A percentile compares a stretch with the other conserved stretches of the same genome.
Evolutionary conservation across 108 stramenopile genomes (phyloP).

Genomic region (Fragilaria crotonensis): DNA sequence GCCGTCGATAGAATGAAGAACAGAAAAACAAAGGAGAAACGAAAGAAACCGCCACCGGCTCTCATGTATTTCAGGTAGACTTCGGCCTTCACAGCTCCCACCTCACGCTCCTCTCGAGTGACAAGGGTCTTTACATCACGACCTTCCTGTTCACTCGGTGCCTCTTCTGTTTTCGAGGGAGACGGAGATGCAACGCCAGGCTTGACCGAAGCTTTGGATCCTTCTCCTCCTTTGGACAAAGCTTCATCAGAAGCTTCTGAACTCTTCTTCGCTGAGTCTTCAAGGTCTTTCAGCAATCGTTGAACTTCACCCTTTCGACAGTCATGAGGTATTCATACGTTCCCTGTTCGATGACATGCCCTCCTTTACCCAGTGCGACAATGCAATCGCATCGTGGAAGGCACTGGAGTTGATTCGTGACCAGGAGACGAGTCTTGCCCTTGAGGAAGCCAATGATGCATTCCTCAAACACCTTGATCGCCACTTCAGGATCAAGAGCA

Average conservation of each 20-base stretch:
- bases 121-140: constrained; percentile 22
- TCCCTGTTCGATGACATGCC: constrained; percentile 69
- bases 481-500: constrained; percentile 85
- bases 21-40: constrained; percentile 35
- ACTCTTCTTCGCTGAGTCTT: neutral
- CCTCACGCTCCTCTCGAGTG: constrained; percentile 56
- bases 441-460: constrained; percentile 55
- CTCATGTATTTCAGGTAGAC: constrained; percentile 59
- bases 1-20: constrained; percentile 48
- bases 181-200: neutral
- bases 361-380: constrained; percentile 55
- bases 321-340: constrained; percentile 52
- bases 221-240: neutral
- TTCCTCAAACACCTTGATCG: constrained; percentile 61
- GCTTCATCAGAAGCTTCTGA: too few species aligned
- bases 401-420: constrained; percentile 87
- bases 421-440: constrained; percentile 81
- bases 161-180: constrained; percentile 1
- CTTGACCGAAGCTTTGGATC: neutral
- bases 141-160: constrained; percentile 5
- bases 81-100: constrained; percentile 44
- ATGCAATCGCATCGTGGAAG: constrained; percentile 61
- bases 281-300: constrained; percentile 37
- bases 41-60: constrained; percentile 51
- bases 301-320: constrained; percentile 54